Base-by-base conservation (phyloP, 1,139 yeast genomes). In the Protomyces inundatus region DNA sequence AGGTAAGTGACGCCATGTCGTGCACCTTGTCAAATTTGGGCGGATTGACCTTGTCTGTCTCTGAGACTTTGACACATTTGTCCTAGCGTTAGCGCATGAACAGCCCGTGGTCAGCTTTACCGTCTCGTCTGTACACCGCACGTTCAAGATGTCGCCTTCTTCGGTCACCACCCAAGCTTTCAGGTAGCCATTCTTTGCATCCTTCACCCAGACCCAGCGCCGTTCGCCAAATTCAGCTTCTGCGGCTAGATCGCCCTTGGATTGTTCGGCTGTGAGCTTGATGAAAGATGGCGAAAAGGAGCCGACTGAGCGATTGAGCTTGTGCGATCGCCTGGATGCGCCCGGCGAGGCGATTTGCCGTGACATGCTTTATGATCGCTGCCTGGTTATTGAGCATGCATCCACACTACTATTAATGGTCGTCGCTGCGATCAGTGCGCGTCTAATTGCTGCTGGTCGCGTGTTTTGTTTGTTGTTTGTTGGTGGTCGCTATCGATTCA, bases 1-100 rank as follows among this genome's bases (percentile, higher is more conserved):
- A 91, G 1, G 99, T 95, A 70, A 93, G 79, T 70, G 91, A 96
- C 0, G 98, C 98, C 95, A 93, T 90, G 73, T 93, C 97, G 70
- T 88, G 85, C 66, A 95, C 91, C 71, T 85, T 87, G 75, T 93
- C 95, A 74, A 93, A 93, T 70, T 89, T 88, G n/a, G 86, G 81
- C 1, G 99, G 98, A 73, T 93, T 93, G 48, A 77, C 80, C 68
- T 84, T 84, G 68, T 88, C 87, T 30, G 86, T 77, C 37, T 76
- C 74, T 34, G 77, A 76, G 39, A 81, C 77, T 36, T 78, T 77
- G 3, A 85, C 79, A 1, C 73, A 72, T 33, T 77, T 78, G 42
- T 79, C 79, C 74, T 76, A 55, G n/a, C 36, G 9, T n/a, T 37
- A 36, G 53, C 46, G 66, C 65, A 58, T 65, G 32, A 7, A 3